Evolutionary conservation across 306 rosid genomes (phyloP).

Genomic region (Benincasa hispida): DNA sequence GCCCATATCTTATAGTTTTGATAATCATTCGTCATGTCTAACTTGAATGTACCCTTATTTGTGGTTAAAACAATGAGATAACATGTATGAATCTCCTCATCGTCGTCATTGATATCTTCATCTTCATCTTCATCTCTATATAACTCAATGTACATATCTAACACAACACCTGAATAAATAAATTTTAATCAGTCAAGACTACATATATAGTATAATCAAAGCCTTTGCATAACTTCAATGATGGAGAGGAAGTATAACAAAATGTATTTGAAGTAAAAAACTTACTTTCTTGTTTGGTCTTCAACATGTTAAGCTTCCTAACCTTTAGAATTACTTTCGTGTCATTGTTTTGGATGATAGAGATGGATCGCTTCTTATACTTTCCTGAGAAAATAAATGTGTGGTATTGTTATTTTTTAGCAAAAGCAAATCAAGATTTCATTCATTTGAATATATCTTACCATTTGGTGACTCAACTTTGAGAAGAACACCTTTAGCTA

Average conservation of each 20-base stretch:
- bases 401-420: background rate
- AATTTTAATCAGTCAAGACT: too few species aligned
- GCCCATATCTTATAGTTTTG: conserved; percentile 67
- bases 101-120: conserved; percentile 9
- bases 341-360: conserved; percentile 42
- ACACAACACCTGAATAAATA: background rate
- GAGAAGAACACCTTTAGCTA: conserved; percentile 49
- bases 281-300: conserved; percentile 65
- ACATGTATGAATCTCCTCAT: conserved; percentile 43
- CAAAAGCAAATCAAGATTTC: background rate
- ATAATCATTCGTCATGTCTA: conserved; percentile 70
- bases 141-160: conserved; percentile 1
- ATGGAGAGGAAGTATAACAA: background rate
- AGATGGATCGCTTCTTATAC: conserved; percentile 45
- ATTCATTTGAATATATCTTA: conserved; percentile 1
- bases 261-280: background rate
- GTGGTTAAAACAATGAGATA: conserved; percentile 63
- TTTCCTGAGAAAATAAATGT: conserved; percentile 26
- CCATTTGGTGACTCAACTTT: conserved; percentile 80
- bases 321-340: conserved; percentile 64
- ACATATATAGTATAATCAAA: background rate
- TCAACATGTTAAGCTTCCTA: conserved; percentile 52
- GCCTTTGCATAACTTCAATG: background rate
- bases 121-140: conserved; percentile 41
- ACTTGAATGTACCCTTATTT: conserved; percentile 63